These are phyloP conservation scores for Aspergillus costaricaensis DNA, from an alignment of 2,329 filamentous ascomycete species.

Conservation along the genomic window DNA sequence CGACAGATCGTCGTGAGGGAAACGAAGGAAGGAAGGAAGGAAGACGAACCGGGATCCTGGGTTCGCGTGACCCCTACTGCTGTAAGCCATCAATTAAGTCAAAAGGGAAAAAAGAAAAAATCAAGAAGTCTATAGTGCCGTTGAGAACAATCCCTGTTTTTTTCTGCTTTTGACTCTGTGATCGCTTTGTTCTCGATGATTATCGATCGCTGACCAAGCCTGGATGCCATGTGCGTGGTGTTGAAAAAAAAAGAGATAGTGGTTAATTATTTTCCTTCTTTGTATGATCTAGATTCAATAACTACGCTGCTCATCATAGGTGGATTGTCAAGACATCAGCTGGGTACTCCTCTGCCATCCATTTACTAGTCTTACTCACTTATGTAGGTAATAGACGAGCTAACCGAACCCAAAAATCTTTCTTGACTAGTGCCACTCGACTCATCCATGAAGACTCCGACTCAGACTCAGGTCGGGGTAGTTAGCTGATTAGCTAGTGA, in stretches of 20 bases:
- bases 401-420: not conserved
- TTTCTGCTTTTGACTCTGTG: too few relatives aligned
- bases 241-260: not conserved
- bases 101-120: not conserved
- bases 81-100: not conserved
- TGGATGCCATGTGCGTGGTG: not conserved
- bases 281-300: too few relatives aligned
- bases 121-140: not conserved
- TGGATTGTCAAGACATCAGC: too few relatives aligned
- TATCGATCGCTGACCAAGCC: not conserved
- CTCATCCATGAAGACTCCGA: not conserved
- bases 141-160: not conserved
- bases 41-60: not conserved
- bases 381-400: too few relatives aligned
- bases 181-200: not conserved
- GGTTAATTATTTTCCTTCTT: too few relatives aligned
- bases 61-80: not conserved
- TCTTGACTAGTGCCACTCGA: not conserved
- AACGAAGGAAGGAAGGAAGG: not conserved
- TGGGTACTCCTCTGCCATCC: too few relatives aligned
- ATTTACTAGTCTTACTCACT: too few relatives aligned
- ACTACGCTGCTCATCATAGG: too few relatives aligned
- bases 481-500: not conserved
- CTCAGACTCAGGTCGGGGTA: not conserved
- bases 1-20: not conserved